A percentile compares a stretch with the other conserved stretches of the same genome.
Conservation (phyloP, 2,329 filamentous ascomycete species). For the Madurella mycetomatis region DNA sequence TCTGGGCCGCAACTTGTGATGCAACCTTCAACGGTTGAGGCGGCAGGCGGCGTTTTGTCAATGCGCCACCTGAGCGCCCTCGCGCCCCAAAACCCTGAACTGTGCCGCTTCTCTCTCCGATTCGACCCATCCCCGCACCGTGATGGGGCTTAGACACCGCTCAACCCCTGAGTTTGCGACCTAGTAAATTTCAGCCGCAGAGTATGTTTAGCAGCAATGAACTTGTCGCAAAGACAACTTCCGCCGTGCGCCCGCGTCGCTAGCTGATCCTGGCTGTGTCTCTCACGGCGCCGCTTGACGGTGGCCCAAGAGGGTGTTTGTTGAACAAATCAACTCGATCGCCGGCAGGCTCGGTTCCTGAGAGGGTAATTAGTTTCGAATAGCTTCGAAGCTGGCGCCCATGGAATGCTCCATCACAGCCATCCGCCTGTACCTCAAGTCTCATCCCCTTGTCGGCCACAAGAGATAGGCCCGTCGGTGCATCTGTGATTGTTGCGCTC, state of each 20-base stretch:
- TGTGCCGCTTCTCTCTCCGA: conserved; percentile 6
- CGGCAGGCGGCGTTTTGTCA: conserved; percentile 14
- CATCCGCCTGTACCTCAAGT: too few species aligned
- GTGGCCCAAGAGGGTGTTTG: conserved; percentile 7
- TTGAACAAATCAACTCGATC: not conserved
- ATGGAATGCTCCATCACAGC: too few species aligned
- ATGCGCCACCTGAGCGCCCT: not conserved
- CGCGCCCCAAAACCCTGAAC: not conserved
- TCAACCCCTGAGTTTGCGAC: conserved; percentile 6
- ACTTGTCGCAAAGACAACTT: conserved; percentile 13
- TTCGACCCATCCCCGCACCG: conserved; percentile 4
- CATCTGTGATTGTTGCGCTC: not conserved
- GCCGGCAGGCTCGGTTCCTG: not conserved
- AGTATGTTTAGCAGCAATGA: conserved; percentile 21
- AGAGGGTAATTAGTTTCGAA: not conserved
- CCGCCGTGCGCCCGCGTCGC: conserved; percentile 17
- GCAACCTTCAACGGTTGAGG: conserved; percentile 16
- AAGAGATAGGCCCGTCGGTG: too few species aligned
- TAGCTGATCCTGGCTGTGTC: conserved; percentile 12
- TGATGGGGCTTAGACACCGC: conserved; percentile 16
- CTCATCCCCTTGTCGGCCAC: too few species aligned
- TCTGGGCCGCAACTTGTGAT: conserved; percentile 8
- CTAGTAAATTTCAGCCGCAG: conserved; percentile 23
- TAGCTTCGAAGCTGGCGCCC: not conserved
- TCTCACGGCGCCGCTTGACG: conserved; percentile 1